Base-by-base conservation (phyloP, 805 yeast genomes). In the Starmerella apicola region DNA sequence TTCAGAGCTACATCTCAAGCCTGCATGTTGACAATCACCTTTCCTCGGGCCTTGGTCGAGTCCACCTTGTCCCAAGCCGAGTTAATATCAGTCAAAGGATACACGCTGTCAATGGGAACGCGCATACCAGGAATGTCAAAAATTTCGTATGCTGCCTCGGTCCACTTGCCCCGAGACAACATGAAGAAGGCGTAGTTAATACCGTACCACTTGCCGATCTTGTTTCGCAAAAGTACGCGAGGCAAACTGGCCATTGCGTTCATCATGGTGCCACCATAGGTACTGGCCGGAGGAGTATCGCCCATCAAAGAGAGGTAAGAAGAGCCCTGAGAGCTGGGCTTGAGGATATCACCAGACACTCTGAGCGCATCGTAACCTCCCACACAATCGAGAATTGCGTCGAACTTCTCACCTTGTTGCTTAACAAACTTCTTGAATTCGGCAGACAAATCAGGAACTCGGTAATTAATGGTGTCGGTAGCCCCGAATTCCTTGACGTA, bases 301-400 rank as follows among this genome's bases (percentile, higher is more conserved):
- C 93, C 93, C 13, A 60, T 67, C 39, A 77, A 63, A 8, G 79
- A 66, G 9, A 67, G 58, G 51, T 68, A 80, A 24, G 64, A 61
- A 5, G 76, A 67, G 10, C 72, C 68, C 35, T 66, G 65, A 19
- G 57, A 45, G 36, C 61, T 62, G 27, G 71, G 66, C 48, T 71
- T 70, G 46, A 80, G 58, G 21, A 65, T 61, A 33, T 61, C 48
- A 5, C 59, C 50, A 38, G 69, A 62, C 13, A 65, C 55, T 4
- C 63, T 55, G 38, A 74, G 62, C 18, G 76, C 66, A 17, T 68
- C 72, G 24, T 55, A 55, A 40, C 71, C 72, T 28, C 94, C 86
- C 37, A 71, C 73, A 41, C 77, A 66, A 60, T 82, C 94, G 26
- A 75, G 54, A 32, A 81, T 70, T n/a, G 71, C 54, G 52, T 79